Evolutionary conservation across 768 basidiomycete genomes (phyloP).

Genomic region (Exsudoporus frostii): DNA sequence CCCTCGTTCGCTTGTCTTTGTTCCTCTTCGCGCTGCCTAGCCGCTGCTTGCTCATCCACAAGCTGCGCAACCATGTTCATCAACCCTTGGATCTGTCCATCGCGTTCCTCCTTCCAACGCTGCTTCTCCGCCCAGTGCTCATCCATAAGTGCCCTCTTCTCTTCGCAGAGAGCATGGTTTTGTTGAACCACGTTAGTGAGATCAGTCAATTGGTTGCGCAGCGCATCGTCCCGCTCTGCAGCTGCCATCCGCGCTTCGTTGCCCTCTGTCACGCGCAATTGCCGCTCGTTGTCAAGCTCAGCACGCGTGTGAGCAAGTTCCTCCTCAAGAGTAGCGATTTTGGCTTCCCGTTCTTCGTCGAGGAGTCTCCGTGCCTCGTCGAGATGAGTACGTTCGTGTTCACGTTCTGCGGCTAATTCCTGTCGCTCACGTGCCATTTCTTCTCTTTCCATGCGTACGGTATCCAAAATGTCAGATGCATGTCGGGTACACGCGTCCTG

Average conservation of each 20-base stretch:
- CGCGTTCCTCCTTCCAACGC: conserved; percentile 54
- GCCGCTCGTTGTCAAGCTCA: conserved; percentile 64
- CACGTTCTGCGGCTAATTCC: conserved; percentile 51
- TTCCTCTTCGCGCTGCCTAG: conserved; percentile 51
- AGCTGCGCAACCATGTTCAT: conserved; percentile 60
- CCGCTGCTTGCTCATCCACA: conserved; percentile 51
- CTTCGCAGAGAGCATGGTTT: conserved; percentile 55
- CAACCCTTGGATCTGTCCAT: conserved; percentile 52
- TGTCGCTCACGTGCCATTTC: conserved; percentile 56
- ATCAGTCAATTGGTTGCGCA: conserved; percentile 62
- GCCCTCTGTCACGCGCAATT: conserved; percentile 55
- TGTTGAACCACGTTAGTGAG: conserved; percentile 72
- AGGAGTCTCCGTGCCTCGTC: conserved; percentile 47
- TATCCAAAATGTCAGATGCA: conserved; percentile 56
- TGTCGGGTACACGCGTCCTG: conserved; percentile 56
- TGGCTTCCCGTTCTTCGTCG: conserved; percentile 49
- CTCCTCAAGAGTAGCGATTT: conserved; percentile 59
- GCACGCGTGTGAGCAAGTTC: conserved; percentile 54
- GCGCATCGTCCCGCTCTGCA: conserved; percentile 55
- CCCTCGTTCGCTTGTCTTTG: conserved; percentile 48
- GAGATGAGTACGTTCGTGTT: conserved; percentile 44
- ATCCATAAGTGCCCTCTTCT: conserved; percentile 60
- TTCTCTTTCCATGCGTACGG: conserved; percentile 56
- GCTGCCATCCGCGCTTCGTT: conserved; percentile 62
- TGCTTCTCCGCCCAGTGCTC: conserved; percentile 63